phyloP scores from a whole-genome alignment of 1,139 yeast genomes.

The Yamadazyma trypodendri region DNA sequence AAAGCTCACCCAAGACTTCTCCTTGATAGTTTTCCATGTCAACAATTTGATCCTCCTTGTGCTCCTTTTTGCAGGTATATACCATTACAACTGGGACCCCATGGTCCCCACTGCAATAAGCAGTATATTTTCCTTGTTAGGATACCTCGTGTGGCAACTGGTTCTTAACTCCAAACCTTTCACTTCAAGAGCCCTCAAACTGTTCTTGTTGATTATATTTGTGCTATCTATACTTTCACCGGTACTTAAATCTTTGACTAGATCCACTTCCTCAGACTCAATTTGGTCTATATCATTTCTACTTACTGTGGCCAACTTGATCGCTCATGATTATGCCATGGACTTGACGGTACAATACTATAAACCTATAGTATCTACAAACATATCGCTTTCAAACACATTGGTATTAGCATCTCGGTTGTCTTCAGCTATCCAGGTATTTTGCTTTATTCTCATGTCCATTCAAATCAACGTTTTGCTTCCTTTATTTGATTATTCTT shows the following conservation, averaged over 20 bases:
- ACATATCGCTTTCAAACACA: conserved; percentile 80
- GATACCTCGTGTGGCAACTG: conserved; percentile 22
- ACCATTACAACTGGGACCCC: conserved; percentile 47
- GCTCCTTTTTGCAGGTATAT: conserved; percentile 60
- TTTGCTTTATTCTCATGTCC: conserved; percentile 74
- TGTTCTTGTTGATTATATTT: conserved; percentile 62
- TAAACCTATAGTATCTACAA: conserved; percentile 73
- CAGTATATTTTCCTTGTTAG: conserved; percentile 24
- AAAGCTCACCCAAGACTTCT: conserved; percentile 65
- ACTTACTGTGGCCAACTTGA: conserved; percentile 64
- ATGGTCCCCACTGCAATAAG: conserved; percentile 31
- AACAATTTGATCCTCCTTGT: conserved; percentile 60
- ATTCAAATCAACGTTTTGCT: conserved; percentile 70
- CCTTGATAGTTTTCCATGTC: conserved; percentile 65
- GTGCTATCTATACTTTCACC: conserved; percentile 81
- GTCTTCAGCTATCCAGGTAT: conserved; percentile 70
- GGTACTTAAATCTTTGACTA: conserved; percentile 81
- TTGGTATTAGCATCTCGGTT: conserved; percentile 88
- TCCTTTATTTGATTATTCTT: conserved; percentile 66
- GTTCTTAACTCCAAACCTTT: conserved; percentile 7
- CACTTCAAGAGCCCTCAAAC: conserved; percentile 17
- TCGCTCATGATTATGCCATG: conserved; percentile 66
- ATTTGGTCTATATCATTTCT: conserved; percentile 91
- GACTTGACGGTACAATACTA: conserved; percentile 31
- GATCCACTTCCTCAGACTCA: conserved; percentile 89